Base-by-base conservation (phyloP, 1,139 yeast genomes). In the Sugiyamaella grinbergsii region DNA sequence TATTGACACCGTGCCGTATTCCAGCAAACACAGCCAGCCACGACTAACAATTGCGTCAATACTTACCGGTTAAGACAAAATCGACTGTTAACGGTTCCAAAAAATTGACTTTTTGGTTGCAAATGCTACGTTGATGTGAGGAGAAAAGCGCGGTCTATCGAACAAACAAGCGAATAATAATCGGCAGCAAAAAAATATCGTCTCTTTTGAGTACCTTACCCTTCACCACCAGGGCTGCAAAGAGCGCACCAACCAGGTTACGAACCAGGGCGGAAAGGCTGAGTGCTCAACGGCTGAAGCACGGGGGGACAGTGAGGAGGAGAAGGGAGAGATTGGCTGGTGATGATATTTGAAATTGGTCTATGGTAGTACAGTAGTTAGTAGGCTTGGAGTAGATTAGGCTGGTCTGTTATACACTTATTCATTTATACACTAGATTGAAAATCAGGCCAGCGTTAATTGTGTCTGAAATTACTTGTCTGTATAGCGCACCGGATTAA, bases 91-190 rank as follows among this genome's bases (percentile, higher is more conserved):
- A 33, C 20, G 20, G 3, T 13, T 13, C 10, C 34, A 40, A 40
- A 23, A 41, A 41, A 23, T 13, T 7, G 13, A 16, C 16, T 41
- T 28, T 20, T 18, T 15, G 18, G 24, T 23, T 15, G 22, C 26
- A 28, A 19, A 41, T 19, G 23, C 20, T 37, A 54, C 54, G 54
- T 45, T 19, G 53, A 47, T 34, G 53, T 32, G 33, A 33, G 20
- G 22, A 33, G 53, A 40, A 33, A 50, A 29, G 33, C 33, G 33
- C 33, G 33, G 33, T 29, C 26, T 5, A 23, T 23, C 26, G 26
- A 23, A 23, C 5, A 8, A 23, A 23, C 26, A 23, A 23, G 26
- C 26, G 26, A n/a, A n/a, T n/a, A n/a, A 31, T 34, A 41, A 26
- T 29, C 49, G 34, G 13, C 49, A 16, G 24, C 50, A 19, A 16